Evolutionary conservation across 306 rosid genomes (phyloP).

Genomic region (Neltuma alba): DNA sequence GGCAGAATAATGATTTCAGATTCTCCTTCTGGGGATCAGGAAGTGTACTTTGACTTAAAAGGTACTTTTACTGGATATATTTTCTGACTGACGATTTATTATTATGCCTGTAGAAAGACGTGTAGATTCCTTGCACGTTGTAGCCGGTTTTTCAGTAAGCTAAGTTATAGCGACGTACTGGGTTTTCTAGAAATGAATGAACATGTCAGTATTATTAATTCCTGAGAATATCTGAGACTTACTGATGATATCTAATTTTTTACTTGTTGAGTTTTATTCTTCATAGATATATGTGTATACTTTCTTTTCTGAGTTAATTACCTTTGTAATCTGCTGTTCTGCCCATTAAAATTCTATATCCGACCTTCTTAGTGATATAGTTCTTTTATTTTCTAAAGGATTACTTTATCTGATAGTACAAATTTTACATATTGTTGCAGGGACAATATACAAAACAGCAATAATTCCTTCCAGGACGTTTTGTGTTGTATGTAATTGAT

Average conservation of each 20-base stretch:
- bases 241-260: constrained; percentile 19
- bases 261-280: too few relatives aligned
- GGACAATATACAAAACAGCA: constrained; percentile 85
- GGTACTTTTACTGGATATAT: constrained; percentile 46
- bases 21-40: constrained; percentile 58
- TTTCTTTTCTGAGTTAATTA: constrained; percentile 22
- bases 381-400: constrained; percentile 23
- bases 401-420: constrained; percentile 41
- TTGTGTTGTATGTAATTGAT: constrained; percentile 72
- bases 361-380: constrained; percentile 11
- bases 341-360: neutral
- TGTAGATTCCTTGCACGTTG: constrained; percentile 14
- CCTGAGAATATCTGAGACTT: constrained; percentile 11
- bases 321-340: neutral
- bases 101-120: neutral
- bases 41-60: constrained; percentile 85
- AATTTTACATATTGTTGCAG: constrained; percentile 59
- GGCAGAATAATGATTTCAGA: constrained; percentile 82
- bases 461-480: constrained; percentile 93
- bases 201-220: neutral
- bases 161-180: constrained; percentile 8
- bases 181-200: constrained; percentile 15
- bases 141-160: neutral
- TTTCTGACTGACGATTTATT: constrained; percentile 23
- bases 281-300: neutral